phyloP scores from a whole-genome alignment of 108 stramenopile genomes.

The Schizochytrium sp. region DNA sequence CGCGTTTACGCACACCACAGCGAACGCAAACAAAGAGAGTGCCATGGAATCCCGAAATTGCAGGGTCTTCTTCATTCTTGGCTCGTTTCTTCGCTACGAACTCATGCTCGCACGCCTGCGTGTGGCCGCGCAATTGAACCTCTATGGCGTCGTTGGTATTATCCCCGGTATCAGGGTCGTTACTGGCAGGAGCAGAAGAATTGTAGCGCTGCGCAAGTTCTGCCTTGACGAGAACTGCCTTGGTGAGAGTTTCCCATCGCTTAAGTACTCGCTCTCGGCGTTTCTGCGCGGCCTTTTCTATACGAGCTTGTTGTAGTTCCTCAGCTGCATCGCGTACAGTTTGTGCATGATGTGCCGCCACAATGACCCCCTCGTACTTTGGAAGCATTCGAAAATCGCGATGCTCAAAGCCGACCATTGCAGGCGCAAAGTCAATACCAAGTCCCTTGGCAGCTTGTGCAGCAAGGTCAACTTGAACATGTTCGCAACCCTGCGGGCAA shows the following conservation, averaged over 20 bases:
- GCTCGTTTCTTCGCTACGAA: background rate
- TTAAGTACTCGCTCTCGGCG: background rate
- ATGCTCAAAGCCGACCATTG: background rate
- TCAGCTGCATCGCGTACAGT: background rate
- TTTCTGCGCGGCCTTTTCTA: background rate
- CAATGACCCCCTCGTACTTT: background rate
- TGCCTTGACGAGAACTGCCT: background rate
- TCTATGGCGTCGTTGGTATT: background rate
- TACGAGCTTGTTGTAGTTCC: background rate
- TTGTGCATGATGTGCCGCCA: background rate
- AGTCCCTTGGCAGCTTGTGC: background rate
- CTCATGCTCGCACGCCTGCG: too few relatives aligned
- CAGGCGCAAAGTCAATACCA: background rate
- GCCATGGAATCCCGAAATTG: background rate
- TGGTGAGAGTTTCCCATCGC: background rate
- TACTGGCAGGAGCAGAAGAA: background rate
- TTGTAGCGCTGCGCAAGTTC: background rate
- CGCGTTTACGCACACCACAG: background rate
- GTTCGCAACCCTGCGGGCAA: background rate
- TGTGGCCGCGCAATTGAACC: too few relatives aligned
- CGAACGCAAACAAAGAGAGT: background rate
- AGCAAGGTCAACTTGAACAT: background rate
- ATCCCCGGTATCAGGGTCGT: background rate
- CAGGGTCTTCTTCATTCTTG: background rate
- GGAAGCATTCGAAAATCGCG: background rate